These are phyloP conservation scores for Rhizophora apiculata DNA, from an alignment of 345 rosid genomes.

Conservation along the genomic window DNA sequence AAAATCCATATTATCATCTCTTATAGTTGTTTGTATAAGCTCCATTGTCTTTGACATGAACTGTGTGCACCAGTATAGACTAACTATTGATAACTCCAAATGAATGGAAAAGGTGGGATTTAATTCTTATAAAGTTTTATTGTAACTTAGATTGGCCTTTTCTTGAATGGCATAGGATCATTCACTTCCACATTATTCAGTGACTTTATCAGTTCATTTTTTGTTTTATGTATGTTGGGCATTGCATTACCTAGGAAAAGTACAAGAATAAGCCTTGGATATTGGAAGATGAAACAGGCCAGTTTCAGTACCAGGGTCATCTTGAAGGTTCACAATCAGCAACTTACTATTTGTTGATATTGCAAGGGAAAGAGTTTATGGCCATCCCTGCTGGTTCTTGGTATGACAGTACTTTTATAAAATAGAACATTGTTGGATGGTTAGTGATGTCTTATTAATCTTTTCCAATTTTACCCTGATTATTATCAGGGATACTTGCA, in stretches of 20 bases:
- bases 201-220: neutral
- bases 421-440: too few species aligned
- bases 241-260: slow-evolving; percentile 58
- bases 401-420: slow-evolving; percentile 31
- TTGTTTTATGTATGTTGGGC: neutral
- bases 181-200: neutral
- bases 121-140: too few species aligned
- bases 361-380: slow-evolving; percentile 76
- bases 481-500: neutral
- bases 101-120: neutral
- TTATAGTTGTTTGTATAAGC: too few species aligned
- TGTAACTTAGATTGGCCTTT: neutral
- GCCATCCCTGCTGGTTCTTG: slow-evolving; percentile 98
- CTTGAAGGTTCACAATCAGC: slow-evolving; percentile 98
- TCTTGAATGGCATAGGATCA: neutral
- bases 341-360: slow-evolving; percentile 81
- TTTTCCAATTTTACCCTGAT: neutral
- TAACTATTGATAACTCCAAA: too few species aligned
- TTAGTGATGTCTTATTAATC: too few species aligned
- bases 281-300: slow-evolving; percentile 96
- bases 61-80: too few species aligned
- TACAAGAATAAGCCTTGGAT: slow-evolving; percentile 92
- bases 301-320: slow-evolving; percentile 82
- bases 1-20: too few species aligned
- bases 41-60: too few species aligned